Base-by-base conservation (phyloP, 768 basidiomycete species). In the Suillus luteus region DNA sequence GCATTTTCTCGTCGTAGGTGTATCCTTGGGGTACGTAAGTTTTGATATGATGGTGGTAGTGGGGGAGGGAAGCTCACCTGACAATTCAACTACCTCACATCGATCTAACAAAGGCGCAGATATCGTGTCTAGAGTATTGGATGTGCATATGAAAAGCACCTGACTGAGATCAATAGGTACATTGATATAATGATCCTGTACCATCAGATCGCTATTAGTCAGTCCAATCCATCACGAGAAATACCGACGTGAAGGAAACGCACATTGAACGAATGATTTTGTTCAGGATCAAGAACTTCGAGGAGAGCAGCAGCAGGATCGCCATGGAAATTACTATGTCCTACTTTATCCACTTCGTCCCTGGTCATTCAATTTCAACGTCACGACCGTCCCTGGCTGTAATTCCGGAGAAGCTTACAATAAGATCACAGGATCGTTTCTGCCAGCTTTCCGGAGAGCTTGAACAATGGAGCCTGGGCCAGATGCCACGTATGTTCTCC, bases 271-370 rank as follows among this genome's bases (percentile, higher is more conserved):
- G 86, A 82, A 71, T 91, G 85, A 66, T 95, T 96, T 75, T 96
- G 94, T 73, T 97, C 96, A 0, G 96, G 96, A 72, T 97, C 96
- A 60, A 98, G 81, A 0, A 96, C 94, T 70, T 98, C 95, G 5
- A 98, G 78, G 64, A 98, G 75, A 0, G 95, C 95, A 44, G 96
- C 96, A 3, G 86, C 87, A 15, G 95, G 95, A 73, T 96, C 95
- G 0, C 95, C 95, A 68, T 96, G 95, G 78, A 92, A 91, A 70
- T 91, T 94, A 68, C 85, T 90, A 62, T 90, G 88, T 0, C 90
- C 90, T 61, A 94, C 85, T 77, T 97, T 97, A 77, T 97, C 96
- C 51, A 97, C 87, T 75, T 97, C 96, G 70, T 97, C 96, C 10
- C 77, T 79, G 60, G 40, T 37, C 44, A 63, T 43, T 35, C 44